A percentile compares a stretch with the other conserved stretches of the same genome.
phyloP scores from a whole-genome alignment of 2,329 filamentous ascomycete species.

The Phialophora chinensis region DNA sequence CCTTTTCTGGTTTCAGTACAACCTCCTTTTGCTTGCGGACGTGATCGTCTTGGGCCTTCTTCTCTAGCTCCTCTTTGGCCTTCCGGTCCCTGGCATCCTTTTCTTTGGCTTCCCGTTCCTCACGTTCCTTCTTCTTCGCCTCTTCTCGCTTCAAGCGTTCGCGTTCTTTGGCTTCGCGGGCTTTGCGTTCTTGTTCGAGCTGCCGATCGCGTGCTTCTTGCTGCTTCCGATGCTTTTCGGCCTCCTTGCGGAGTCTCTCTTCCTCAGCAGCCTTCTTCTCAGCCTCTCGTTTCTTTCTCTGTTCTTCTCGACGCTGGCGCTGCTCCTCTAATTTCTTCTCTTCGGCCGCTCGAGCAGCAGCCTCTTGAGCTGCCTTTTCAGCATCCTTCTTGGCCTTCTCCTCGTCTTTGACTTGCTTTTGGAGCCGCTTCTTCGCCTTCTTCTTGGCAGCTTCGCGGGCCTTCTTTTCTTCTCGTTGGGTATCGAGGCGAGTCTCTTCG shows the following conservation, averaged over 20 bases:
- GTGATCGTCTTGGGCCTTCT: conserved; percentile 52
- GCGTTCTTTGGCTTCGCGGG: conserved; percentile 76
- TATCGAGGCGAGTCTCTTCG: conserved; percentile 77
- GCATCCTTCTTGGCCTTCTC: conserved; percentile 87
- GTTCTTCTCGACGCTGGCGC: conserved; percentile 82
- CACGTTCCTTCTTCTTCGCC: conserved; percentile 77
- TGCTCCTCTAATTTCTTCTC: conserved; percentile 81
- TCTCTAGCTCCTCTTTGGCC: conserved; percentile 67
- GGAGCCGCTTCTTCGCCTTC: conserved; percentile 89
- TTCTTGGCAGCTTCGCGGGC: conserved; percentile 92
- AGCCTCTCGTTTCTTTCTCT: conserved; percentile 86
- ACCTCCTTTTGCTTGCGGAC: conserved; percentile 65
- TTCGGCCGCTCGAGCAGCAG: conserved; percentile 75
- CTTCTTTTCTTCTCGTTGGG: conserved; percentile 87
- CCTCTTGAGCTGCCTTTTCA: conserved; percentile 86
- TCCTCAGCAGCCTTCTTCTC: conserved; percentile 91
- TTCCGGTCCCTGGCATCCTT: conserved; percentile 74
- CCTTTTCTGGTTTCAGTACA: conserved; percentile 52
- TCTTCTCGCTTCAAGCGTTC: conserved; percentile 79
- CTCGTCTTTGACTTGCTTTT: conserved; percentile 87
- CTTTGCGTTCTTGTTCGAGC: conserved; percentile 82
- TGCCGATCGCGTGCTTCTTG: conserved; percentile 87
- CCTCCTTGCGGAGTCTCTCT: conserved; percentile 81
- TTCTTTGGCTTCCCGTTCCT: conserved; percentile 66
- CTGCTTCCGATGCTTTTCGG: conserved; percentile 76